A percentile compares a stretch with the other conserved stretches of the same genome.
phyloP scores from a whole-genome alignment of 2,329 filamentous ascomycete genomes.

The Colletotrichum sp. region DNA sequence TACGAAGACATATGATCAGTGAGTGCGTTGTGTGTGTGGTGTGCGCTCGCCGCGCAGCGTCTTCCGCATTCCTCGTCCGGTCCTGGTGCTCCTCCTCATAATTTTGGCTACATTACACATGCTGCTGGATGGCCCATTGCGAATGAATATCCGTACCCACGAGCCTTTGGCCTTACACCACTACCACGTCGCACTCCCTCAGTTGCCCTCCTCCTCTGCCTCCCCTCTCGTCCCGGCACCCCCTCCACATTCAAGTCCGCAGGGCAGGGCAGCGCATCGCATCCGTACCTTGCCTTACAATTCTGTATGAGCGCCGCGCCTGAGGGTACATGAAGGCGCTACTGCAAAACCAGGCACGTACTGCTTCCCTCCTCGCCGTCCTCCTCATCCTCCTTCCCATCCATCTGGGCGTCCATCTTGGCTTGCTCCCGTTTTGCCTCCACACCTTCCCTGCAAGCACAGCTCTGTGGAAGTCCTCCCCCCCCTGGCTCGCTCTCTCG shows the following conservation, averaged over 20 bases:
- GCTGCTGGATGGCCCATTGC: neutral
- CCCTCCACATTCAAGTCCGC: neutral
- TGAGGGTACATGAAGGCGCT: neutral
- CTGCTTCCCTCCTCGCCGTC: neutral
- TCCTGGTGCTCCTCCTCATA: neutral
- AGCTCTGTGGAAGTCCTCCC: neutral
- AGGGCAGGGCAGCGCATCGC: neutral
- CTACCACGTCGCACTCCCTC: neutral
- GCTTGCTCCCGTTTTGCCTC: conserved; percentile 19
- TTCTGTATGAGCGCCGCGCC: neutral
- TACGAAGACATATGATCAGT: neutral
- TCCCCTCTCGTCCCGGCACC: neutral
- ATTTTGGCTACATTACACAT: neutral
- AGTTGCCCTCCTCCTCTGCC: neutral
- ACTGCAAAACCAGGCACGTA: neutral
- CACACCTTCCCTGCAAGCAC: conserved; percentile 18
- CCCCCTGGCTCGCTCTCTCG: neutral
- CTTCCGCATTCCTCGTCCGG: neutral
- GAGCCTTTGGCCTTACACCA: conserved; percentile 1
- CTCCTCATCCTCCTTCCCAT: conserved; percentile 2
- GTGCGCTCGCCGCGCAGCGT: neutral
- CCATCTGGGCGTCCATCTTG: conserved; percentile 17
- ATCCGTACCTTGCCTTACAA: neutral
- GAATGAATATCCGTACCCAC: neutral
- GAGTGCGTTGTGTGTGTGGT: neutral